Evolutionary conservation across 176 grass and related monocot species (phyloP).

Genomic region (Triticum timopheevii): DNA sequence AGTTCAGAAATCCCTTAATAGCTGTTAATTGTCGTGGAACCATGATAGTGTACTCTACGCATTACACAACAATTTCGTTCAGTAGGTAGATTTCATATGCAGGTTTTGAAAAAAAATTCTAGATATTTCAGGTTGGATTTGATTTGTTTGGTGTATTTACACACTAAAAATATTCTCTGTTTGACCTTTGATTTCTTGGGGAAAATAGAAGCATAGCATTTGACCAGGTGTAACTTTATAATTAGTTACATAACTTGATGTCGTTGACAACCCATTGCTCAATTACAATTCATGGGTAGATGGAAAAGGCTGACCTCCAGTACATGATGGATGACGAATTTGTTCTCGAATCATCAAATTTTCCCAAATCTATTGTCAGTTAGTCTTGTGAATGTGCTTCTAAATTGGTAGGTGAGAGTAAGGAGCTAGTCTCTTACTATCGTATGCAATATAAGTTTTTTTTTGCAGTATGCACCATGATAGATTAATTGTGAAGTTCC

Average conservation of each 20-base stretch:
- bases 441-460: neutral
- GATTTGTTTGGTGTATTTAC: neutral
- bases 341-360: neutral
- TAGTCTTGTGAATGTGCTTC: conserved; percentile 8
- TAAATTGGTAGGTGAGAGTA: conserved; percentile 25
- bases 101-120: neutral
- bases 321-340: neutral
- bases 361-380: conserved; percentile 2
- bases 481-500: neutral
- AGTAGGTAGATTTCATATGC: neutral
- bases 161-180: neutral
- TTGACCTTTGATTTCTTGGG: neutral
- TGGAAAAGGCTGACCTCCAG: neutral
- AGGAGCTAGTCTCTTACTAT: neutral
- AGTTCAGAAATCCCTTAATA: neutral
- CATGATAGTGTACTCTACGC: neutral
- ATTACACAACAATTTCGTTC: conserved; percentile 2
- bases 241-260: neutral
- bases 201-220: neutral
- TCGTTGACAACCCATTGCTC: neutral
- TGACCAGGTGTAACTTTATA: neutral
- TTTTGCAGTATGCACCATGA: neutral
- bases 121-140: neutral
- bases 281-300: neutral
- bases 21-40: neutral